Conservation (phyloP, 306 rosid genomes). For the Morella rubra region DNA sequence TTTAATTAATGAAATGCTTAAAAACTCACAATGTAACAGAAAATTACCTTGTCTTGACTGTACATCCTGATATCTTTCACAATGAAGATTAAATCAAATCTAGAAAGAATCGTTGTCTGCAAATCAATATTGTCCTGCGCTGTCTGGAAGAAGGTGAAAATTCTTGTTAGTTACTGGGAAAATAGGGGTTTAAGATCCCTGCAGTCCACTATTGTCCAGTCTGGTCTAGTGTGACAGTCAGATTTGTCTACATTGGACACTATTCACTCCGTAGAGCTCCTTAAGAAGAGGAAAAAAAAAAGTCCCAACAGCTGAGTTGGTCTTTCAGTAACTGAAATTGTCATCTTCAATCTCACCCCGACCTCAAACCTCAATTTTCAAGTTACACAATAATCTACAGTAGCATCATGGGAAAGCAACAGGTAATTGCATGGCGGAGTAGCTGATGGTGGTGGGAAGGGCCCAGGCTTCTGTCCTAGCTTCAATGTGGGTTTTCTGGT, state of each 20-base stretch:
- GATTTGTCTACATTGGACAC: too few species aligned
- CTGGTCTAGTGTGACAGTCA: not conserved
- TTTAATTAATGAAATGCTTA: not conserved
- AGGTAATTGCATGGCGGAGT: not conserved
- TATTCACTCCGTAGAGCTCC: too few species aligned
- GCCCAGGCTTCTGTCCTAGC: not conserved
- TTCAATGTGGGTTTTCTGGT: not conserved
- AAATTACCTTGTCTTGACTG: conserved; percentile 88
- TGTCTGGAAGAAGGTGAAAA: conserved; percentile 58
- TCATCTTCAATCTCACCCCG: too few species aligned
- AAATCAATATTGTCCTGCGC: conserved; percentile 98
- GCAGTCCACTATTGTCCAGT: not conserved
- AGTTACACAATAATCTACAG: too few species aligned
- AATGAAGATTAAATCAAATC: conserved; percentile 94
- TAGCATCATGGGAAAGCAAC: not conserved
- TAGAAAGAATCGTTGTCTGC: conserved; percentile 98
- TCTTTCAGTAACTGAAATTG: too few species aligned
- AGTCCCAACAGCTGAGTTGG: too few species aligned
- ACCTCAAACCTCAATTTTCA: too few species aligned
- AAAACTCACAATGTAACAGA: conserved; percentile 15
- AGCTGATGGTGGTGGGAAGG: not conserved
- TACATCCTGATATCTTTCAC: conserved; percentile 95
- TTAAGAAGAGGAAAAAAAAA: too few species aligned
- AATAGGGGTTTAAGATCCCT: not conserved
- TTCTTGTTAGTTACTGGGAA: conserved; percentile 28